phyloP scores from a whole-genome alignment of 305 asterid genomes.

The Ruellia speciosa region DNA sequence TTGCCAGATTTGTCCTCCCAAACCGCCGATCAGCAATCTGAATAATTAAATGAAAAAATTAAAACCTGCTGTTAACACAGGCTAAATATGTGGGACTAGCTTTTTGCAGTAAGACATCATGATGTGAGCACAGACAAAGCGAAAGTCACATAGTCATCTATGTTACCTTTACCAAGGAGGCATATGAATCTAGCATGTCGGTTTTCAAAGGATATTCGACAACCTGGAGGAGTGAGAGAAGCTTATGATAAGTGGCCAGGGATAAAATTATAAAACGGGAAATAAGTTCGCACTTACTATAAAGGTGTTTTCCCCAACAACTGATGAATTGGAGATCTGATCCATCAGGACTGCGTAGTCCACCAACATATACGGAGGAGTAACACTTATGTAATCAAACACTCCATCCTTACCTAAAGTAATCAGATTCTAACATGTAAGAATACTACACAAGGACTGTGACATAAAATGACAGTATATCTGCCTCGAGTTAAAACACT shows the following conservation, averaged over 20 bases:
- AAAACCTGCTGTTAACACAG: not conserved
- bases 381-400: conserved; percentile 84
- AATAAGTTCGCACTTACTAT: conserved; percentile 40
- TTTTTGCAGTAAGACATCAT: too few relatives aligned
- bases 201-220: conserved; percentile 87
- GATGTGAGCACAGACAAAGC: conserved; percentile 1
- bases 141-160: not conserved
- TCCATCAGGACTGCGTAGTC: conserved; percentile 73
- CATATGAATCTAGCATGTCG: conserved; percentile 72
- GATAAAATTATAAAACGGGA: not conserved
- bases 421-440: conserved; percentile 19
- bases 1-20: conserved; percentile 75
- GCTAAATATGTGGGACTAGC: not conserved
- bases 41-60: conserved; percentile 7
- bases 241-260: conserved; percentile 13
- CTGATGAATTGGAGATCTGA: conserved; percentile 62
- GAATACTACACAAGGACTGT: conserved; percentile 15
- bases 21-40: conserved; percentile 80
- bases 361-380: conserved; percentile 87
- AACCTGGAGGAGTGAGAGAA: conserved; percentile 41
- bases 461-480: not conserved
- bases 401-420: conserved; percentile 49
- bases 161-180: conserved; percentile 62
- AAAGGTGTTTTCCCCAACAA: conserved; percentile 75
- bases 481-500: not conserved